Percentiles rank a stretch among this genome's conserved stretches.
These are phyloP conservation scores for Eucalyptus marginata DNA, from an alignment of 345 rosid species.

Conservation along the genomic window DNA sequence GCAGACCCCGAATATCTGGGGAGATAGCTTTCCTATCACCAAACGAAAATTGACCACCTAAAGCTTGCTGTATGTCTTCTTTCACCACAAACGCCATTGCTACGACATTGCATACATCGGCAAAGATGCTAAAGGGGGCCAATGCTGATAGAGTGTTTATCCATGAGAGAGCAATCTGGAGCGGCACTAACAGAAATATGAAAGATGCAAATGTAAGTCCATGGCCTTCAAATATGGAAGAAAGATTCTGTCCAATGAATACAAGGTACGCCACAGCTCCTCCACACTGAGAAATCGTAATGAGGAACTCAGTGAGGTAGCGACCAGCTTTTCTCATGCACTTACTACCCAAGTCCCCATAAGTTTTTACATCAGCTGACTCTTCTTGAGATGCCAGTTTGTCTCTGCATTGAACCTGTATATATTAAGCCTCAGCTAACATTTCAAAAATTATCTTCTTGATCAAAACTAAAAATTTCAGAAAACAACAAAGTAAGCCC, in stretches of 20 bases:
- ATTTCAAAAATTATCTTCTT: not conserved
- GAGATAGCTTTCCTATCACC: slow-evolving; percentile 57
- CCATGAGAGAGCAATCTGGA: slow-evolving; percentile 71
- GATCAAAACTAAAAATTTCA: not conserved
- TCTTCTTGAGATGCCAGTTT: slow-evolving; percentile 45
- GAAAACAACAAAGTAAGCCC: not conserved
- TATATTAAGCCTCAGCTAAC: not conserved
- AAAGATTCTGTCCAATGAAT: slow-evolving; percentile 78
- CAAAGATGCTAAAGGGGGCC: slow-evolving; percentile 82
- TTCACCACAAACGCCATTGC: slow-evolving; percentile 73
- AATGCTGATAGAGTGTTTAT: slow-evolving; percentile 60
- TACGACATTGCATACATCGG: slow-evolving; percentile 58
- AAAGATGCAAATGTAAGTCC: slow-evolving; percentile 22
- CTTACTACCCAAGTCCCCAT: slow-evolving; percentile 74
- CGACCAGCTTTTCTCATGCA: slow-evolving; percentile 72
- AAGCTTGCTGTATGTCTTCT: slow-evolving; percentile 44
- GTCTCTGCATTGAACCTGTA: slow-evolving; percentile 65
- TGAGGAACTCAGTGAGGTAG: slow-evolving; percentile 61
- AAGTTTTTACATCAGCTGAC: slow-evolving; percentile 44
- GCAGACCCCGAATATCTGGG: slow-evolving; percentile 52
- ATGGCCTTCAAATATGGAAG: slow-evolving; percentile 35
- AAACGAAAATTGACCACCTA: slow-evolving; percentile 56
- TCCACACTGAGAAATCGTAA: slow-evolving; percentile 73
- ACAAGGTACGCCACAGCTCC: slow-evolving; percentile 79
- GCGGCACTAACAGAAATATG: slow-evolving; percentile 63